Base-by-base conservation (phyloP, 2,329 filamentous ascomycete species). In the Aspergillus brasiliensis region DNA sequence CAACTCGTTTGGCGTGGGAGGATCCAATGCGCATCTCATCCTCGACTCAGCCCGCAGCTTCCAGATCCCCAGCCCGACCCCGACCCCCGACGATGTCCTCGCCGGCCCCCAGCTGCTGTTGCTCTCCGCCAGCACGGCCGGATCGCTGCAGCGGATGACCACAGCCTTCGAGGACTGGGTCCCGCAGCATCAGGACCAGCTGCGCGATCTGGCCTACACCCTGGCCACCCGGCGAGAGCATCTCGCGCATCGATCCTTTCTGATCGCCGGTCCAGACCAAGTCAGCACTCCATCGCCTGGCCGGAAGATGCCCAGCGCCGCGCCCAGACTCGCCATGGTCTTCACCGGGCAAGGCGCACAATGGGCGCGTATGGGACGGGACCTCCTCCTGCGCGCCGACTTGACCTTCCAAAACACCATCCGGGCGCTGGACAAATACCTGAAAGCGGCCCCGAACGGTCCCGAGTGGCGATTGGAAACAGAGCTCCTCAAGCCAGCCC, bases 1-100 rank as follows among this genome's bases (percentile, higher is more conserved):
- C 19, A 72, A 72, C 51, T 65, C 60, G 1, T 71, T 72, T 58
- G 70, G 71, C 3, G 64, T 67, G 65, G 25, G 57, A 11, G 57
- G 57, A 17, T 31, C 40, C 19, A 59, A 59, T 11, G 57, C 57
- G 8, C 57, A 59, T 42, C 40, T 49, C 2, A 55, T 59, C 34
- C 40, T 59, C 21, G 57, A 59, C 8, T 57, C 55, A 5, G 57
- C 57, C 5, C 19, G 13, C 7, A 34, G 34, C 19, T 52, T 44
- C 19, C 19, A n/a, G 8, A 34, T 53, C 40, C 19, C 31, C 23
- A 27, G 10, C 28, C 31, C 28, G 17, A 31, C 17, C 5, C 8
- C 37, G 8, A 31, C 17, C 5, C 8, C 37, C 5, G n/a, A 47
- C 13, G 11, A 23, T 15, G n/a, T 21, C n/a, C n/a, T 21, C 8